A percentile compares a stretch with the other conserved stretches of the same genome.
These are phyloP conservation scores for Sphaerulina vaccinii DNA, from an alignment of 2,329 filamentous ascomycete species.

Conservation along the genomic window DNA sequence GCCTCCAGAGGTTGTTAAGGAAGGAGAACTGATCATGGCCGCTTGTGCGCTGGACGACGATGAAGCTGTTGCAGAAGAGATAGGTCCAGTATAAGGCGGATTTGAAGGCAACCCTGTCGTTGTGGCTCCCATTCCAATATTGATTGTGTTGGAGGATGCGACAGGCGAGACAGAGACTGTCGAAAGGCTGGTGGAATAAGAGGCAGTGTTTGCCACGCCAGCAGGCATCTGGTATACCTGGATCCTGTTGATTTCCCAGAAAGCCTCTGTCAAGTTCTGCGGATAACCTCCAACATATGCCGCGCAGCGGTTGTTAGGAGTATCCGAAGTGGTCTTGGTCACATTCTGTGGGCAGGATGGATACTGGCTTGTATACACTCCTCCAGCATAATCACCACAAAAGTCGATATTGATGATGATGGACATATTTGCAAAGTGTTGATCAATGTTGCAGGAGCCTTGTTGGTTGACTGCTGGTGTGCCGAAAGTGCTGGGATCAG, in stretches of 20 bases:
- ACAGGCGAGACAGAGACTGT: conserved; percentile 25
- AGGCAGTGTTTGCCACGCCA: conserved; percentile 22
- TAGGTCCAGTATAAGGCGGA: conserved; percentile 29
- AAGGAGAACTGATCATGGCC: not conserved
- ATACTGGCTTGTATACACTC: conserved; percentile 33
- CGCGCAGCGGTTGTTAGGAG: conserved; percentile 30
- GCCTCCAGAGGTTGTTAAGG: not conserved
- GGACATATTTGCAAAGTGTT: conserved; percentile 40
- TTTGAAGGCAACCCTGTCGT: conserved; percentile 21
- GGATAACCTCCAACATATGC: conserved; percentile 38
- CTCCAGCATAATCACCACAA: conserved; percentile 41
- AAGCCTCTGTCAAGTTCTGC: conserved; percentile 36
- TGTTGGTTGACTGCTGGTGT: conserved; percentile 63
- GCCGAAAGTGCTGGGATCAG: conserved; percentile 63
- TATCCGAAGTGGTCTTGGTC: conserved; percentile 12
- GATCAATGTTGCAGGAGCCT: conserved; percentile 40
- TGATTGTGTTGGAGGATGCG: conserved; percentile 26
- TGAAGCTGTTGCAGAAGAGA: not conserved
- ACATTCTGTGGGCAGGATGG: conserved; percentile 31
- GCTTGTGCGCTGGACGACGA: not conserved
- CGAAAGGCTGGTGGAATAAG: conserved; percentile 31
- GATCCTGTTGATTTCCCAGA: conserved; percentile 45
- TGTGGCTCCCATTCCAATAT: conserved; percentile 31
- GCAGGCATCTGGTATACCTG: conserved; percentile 41
- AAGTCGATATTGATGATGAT: conserved; percentile 44